A percentile compares a stretch with the other conserved stretches of the same genome.
Evolutionary conservation across 768 basidiomycete species (phyloP).

Genomic region (Pisolithus microcarpus): DNA sequence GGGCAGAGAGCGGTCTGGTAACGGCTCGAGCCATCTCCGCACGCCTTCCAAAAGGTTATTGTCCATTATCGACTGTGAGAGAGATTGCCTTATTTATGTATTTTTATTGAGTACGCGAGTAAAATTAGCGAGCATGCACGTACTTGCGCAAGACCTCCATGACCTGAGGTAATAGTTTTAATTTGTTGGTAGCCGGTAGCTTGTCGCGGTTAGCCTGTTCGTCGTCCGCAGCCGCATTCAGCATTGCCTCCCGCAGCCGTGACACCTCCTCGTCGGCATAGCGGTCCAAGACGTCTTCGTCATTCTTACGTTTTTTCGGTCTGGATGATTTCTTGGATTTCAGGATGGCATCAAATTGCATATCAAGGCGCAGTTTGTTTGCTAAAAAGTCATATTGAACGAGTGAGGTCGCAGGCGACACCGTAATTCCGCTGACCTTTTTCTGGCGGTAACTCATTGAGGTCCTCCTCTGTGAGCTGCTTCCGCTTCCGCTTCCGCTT

Average conservation of each 20-base stretch:
- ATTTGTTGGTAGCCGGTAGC: conserved; percentile 76
- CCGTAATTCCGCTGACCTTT: conserved; percentile 45
- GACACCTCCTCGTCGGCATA: conserved; percentile 90
- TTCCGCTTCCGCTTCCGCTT: conserved; percentile 62
- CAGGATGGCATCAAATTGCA: conserved; percentile 80
- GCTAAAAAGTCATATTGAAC: conserved; percentile 37
- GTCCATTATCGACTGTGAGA: conserved; percentile 90
- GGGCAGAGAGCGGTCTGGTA: conserved; percentile 87
- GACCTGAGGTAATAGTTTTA: conserved; percentile 79
- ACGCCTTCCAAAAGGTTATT: conserved; percentile 91
- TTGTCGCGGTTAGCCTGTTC: conserved; percentile 72
- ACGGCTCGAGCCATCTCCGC: conserved; percentile 86
- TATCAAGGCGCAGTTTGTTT: conserved; percentile 69
- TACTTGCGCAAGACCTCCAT: conserved; percentile 92
- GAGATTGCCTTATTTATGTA: conserved; percentile 55
- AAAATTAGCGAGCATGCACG: conserved; percentile 12
- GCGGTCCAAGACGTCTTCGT: conserved; percentile 76
- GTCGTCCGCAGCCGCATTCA: conserved; percentile 79
- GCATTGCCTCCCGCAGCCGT: conserved; percentile 83
- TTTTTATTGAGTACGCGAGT: no score
- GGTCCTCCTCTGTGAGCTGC: conserved; percentile 55
- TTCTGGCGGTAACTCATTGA: conserved; percentile 65
- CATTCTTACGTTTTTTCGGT: conserved; percentile 62
- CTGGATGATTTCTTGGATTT: conserved; percentile 68
- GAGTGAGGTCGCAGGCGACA: not conserved